Evolutionary conservation across 352 stramenopile genomes (phyloP), one percentile per base, ranked within the genome.

Genomic region (Phytopythium mirpurense): DNA sequence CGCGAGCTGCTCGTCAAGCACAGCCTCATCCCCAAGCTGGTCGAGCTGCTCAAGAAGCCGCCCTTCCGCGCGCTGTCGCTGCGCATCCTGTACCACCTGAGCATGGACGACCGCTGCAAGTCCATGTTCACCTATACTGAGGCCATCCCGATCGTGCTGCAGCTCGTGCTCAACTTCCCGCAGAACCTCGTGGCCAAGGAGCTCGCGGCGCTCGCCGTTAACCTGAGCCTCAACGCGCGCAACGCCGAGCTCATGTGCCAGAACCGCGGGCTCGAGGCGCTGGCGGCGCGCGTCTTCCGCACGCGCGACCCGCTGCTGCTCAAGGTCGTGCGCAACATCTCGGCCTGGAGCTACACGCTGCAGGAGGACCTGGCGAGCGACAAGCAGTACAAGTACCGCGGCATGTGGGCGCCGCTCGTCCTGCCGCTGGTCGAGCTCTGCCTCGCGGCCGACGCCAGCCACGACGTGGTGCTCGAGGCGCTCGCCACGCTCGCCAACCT

Each of bases 111-210:
- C 59, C 77, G 84, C 40, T 97, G 92, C 81, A 97, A 96, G 71
- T 86, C 87, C 29, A 96, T 98, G 80, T 97, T 98, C 60, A 92
- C 88, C 8, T 96, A 97, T 64, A 97, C 92, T 8, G 92, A 98
- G 37, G 81, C 94, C n/a, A 92, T 98, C 14, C 86, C 86, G 26
- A 95, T 97, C 59, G 77, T 98, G 27, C 95, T 98, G 78, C 83
- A 98, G 49, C 76, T 98, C 21, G 75, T 98, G 52, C 93, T 97
- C 50, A 97, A 97, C 54, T 97, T 98, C 46, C 86, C 90, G 0
- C 81, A 97, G 48, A 95, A 94, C 62, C 84, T 82, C 29, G 74
- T 98, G 19, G 83, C 91, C 10, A 96, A 95, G 54, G 94, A 97
- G 62, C 82, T 98, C 36, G 94, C 90, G 19, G 93, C 89, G 19